A percentile compares a stretch with the other conserved stretches of the same genome.
Evolutionary conservation across 73 alveolate genomes (phyloP).

Genomic region (Paramecium pentaurelia): DNA sequence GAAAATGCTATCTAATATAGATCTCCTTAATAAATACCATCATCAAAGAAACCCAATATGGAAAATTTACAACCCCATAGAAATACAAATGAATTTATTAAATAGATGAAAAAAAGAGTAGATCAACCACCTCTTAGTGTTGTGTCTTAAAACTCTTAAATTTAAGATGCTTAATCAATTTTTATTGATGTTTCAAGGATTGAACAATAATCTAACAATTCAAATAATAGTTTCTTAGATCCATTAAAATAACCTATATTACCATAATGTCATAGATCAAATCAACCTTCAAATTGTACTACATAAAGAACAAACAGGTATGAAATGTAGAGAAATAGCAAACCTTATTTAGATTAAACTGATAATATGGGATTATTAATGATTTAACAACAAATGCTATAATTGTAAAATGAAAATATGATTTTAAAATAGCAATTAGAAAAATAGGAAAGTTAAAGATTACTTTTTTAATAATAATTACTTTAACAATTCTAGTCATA

Average conservation of each 20-base stretch:
- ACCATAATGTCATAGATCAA: neutral
- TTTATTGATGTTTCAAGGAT: conserved; percentile 29
- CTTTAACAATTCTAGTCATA: neutral
- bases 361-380: neutral
- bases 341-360: neutral
- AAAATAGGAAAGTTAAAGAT: conserved; percentile 16
- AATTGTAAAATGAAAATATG: neutral
- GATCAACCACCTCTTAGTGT: conserved; percentile 8
- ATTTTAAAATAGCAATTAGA: neutral
- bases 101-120: conserved; percentile 29
- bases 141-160: neutral
- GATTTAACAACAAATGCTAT: neutral
- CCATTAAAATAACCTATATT: neutral
- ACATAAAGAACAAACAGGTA: conserved; percentile 3
- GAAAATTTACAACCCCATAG: neutral
- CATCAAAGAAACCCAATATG: neutral
- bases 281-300: conserved; percentile 25
- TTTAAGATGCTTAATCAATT: conserved; percentile 10
- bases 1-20: neutral
- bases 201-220: neutral
- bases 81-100: conserved; percentile 1
- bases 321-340: neutral
- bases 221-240: neutral
- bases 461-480: neutral
- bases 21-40: neutral